Evolutionary conservation across 768 basidiomycete species (phyloP).

Genomic region (Leccinum longicurvipes): DNA sequence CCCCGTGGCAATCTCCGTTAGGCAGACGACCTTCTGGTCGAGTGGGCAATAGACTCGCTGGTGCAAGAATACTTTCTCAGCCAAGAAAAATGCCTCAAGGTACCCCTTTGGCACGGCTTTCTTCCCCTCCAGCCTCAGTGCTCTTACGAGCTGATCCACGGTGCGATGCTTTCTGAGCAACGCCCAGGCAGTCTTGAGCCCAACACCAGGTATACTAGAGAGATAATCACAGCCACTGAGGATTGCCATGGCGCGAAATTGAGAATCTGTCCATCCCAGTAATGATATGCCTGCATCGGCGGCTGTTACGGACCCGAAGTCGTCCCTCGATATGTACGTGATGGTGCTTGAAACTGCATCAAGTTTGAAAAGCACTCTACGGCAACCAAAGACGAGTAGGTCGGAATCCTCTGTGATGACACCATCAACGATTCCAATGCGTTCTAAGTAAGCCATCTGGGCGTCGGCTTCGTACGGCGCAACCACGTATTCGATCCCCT

Average conservation of each 20-base stretch:
- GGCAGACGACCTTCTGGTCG: slow-evolving; percentile 59
- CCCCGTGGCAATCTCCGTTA: slow-evolving; percentile 57
- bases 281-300: slow-evolving; percentile 65
- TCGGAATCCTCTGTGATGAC: slow-evolving; percentile 98
- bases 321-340: slow-evolving; percentile 58
- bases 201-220: slow-evolving; percentile 85
- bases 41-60: slow-evolving; percentile 89
- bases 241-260: slow-evolving; percentile 93
- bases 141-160: slow-evolving; percentile 76
- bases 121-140: slow-evolving; percentile 78
- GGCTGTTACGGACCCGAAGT: slow-evolving; percentile 60
- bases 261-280: slow-evolving; percentile 81
- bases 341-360: slow-evolving; percentile 67
- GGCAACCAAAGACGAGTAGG: slow-evolving; percentile 95
- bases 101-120: slow-evolving; percentile 78
- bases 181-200: slow-evolving; percentile 87
- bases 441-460: slow-evolving; percentile 91
- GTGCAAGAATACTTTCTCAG: slow-evolving; percentile 90
- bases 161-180: slow-evolving; percentile 84
- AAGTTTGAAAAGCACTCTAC: slow-evolving; percentile 89
- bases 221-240: slow-evolving; percentile 92
- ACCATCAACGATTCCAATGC: slow-evolving; percentile 75
- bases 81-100: slow-evolving; percentile 67
- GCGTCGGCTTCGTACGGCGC: slow-evolving; percentile 99
- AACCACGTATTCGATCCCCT: slow-evolving; percentile 80